A percentile compares a stretch with the other conserved stretches of the same genome.
Conservation (phyloP, 2,329 filamentous ascomycete genomes). For the Pseudocercospora cruenta region DNA sequence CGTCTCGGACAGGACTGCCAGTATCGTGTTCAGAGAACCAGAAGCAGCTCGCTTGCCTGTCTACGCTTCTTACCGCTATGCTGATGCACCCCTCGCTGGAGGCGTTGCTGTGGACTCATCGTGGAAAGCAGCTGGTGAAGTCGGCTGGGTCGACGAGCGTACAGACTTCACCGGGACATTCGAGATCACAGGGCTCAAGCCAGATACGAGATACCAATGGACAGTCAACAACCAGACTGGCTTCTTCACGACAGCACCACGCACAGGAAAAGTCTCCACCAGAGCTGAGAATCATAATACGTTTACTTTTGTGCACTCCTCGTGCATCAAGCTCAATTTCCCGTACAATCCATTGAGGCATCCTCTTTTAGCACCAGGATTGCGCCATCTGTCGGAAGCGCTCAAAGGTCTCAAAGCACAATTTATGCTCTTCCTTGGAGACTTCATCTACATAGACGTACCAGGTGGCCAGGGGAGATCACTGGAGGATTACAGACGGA, state of each 20-base stretch:
- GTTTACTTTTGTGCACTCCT: conserved; percentile 90
- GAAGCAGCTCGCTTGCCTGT: conserved; percentile 74
- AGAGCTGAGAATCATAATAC: conserved; percentile 62
- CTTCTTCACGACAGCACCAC: conserved; percentile 77
- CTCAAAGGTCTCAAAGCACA: conserved; percentile 73
- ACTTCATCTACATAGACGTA: conserved; percentile 91
- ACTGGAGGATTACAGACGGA: conserved; percentile 77
- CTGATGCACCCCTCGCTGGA: conserved; percentile 32
- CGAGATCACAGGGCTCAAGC: conserved; percentile 66
- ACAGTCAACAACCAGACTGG: conserved; percentile 82
- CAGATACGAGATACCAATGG: conserved; percentile 81
- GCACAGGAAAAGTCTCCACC: conserved; percentile 62
- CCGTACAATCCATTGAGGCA: conserved; percentile 87
- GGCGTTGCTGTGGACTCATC: conserved; percentile 50
- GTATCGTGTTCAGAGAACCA: conserved; percentile 82
- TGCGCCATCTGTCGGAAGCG: conserved; percentile 74
- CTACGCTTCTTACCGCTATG: conserved; percentile 64
- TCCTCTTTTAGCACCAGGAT: conserved; percentile 77
- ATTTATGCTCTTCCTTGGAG: conserved; percentile 73
- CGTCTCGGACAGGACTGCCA: conserved; percentile 78
- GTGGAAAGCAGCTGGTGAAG: conserved; percentile 69
- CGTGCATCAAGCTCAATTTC: conserved; percentile 88
- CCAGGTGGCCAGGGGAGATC: conserved; percentile 75
- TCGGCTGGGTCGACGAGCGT: conserved; percentile 69
- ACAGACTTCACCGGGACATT: conserved; percentile 83